A percentile compares a stretch with the other conserved stretches of the same genome.
Evolutionary conservation across 2,329 filamentous ascomycete genomes (phyloP).

Genomic region (Penicillium sp.): DNA sequence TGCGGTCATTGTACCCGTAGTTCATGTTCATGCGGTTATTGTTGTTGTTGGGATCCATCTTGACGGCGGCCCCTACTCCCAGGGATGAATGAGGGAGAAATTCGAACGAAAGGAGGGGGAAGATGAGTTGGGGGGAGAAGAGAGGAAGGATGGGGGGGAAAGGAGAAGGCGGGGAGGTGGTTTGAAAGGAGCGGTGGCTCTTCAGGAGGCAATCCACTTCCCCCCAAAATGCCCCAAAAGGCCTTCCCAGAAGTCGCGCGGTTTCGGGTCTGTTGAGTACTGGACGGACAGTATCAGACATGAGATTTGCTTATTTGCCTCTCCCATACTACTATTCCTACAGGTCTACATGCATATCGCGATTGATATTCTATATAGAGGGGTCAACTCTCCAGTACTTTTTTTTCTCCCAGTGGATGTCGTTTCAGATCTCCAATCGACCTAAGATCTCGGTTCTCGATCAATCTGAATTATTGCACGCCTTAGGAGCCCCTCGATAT

Average conservation of each 20-base stretch:
- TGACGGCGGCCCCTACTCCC: conserved; percentile 58
- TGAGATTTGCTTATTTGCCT: neutral
- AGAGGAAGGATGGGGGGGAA: conserved; percentile 24
- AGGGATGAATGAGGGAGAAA: conserved; percentile 14
- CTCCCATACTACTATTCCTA: neutral
- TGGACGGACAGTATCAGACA: neutral
- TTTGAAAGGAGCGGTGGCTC: conserved; percentile 39
- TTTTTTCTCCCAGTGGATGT: neutral
- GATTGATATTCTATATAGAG: neutral
- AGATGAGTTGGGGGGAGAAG: conserved; percentile 20
- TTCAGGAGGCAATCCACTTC: conserved; percentile 31
- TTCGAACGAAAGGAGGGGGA: conserved; percentile 23
- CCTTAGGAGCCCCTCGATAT: neutral
- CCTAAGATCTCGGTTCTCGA: neutral
- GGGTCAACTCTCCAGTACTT: neutral
- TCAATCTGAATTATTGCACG: neutral
- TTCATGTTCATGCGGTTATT: conserved; percentile 60
- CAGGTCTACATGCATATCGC: too few species aligned
- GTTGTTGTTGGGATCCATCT: conserved; percentile 62
- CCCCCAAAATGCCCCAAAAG: neutral
- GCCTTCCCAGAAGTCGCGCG: neutral
- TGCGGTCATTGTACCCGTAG: conserved; percentile 65
- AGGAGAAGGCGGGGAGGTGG: conserved; percentile 26
- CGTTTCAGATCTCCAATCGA: neutral
- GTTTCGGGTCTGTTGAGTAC: conserved; percentile 2